Conservation (phyloP, 2,329 filamentous ascomycete species). For the Mollisiaceae sp. region DNA sequence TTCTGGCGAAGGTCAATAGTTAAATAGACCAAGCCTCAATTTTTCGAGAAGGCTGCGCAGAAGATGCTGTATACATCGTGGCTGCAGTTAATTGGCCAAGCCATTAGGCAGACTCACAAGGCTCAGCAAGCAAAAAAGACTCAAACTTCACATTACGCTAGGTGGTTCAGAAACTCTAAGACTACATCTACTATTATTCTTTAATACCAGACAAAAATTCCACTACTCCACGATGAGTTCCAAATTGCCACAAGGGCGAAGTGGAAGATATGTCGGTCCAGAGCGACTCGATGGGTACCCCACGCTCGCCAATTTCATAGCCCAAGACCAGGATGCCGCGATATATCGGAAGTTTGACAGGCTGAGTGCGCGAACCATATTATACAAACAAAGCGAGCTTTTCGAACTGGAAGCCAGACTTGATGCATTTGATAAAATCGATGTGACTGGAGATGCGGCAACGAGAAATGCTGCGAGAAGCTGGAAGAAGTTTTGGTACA, state of each 20-base stretch:
- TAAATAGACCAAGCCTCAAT: too few species aligned
- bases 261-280: neutral
- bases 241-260: neutral
- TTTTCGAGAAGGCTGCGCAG: too few species aligned
- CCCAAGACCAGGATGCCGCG: slow-evolving; percentile 17
- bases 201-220: neutral
- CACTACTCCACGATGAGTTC: neutral
- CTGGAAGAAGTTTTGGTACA: slow-evolving; percentile 20
- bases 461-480: slow-evolving; percentile 19
- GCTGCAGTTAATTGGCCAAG: too few species aligned
- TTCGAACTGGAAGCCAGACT: slow-evolving; percentile 23
- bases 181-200: neutral
- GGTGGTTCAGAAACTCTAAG: neutral
- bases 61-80: too few species aligned
- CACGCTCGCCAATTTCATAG: slow-evolving; percentile 14
- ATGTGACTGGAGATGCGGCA: neutral
- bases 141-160: too few species aligned
- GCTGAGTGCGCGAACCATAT: slow-evolving; percentile 27
- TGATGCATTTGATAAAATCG: slow-evolving; percentile 26
- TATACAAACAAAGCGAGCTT: slow-evolving; percentile 27
- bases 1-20: too few species aligned
- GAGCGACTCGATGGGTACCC: slow-evolving; percentile 13
- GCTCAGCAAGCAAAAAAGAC: too few species aligned
- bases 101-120: too few species aligned
- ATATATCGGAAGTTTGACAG: slow-evolving; percentile 28